Evolutionary conservation across 495 filamentous ascomycete species (phyloP), one percentile per base, ranked within the genome.

Genomic region (Tuber indicum): DNA sequence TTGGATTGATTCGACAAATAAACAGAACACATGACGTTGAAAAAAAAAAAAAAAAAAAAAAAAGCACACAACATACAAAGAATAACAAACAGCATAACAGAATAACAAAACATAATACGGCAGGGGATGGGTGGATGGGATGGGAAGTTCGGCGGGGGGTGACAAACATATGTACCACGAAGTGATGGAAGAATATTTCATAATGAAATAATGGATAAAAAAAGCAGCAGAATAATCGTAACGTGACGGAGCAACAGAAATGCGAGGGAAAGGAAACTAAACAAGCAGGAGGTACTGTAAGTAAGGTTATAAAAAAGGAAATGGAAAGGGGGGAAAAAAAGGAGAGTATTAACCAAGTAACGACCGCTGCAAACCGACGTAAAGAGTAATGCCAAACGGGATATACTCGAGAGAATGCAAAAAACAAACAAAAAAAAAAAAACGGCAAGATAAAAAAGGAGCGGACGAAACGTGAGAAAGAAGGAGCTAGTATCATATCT

Each of bases 401-500:
- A 73, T 75, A 81, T 73, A 77, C 32, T 73, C 46, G 44, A 70
- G 52, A 49, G 66, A 74, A 70, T n/a, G 58, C 70, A 69, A 72
- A 69, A 62, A 47, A 76, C 47, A 75, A 79, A 21, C n/a, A n/a
- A n/a, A n/a, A n/a, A n/a, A n/a, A n/a, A n/a, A n/a, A 72, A 45
- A 14, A 74, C 19, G 39, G 39, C 39, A 74, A 47, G 26, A 62
- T 14, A 74, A 62, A 66, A 71, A 78, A 21, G 46, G 44, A 23
- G 46, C 9, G 39, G 42, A 58, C 19, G 26, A 77, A 62, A 46
- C 42, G 39, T 17, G 46, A 79, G 71, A 46, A 45, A 72, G 71
- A 75, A 66, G 71, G 72, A 73, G 43, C 47, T 43, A 46, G 52
- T 71, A 32, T 79, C 75, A 45, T 71, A 32, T 79, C 75, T 74